Base-by-base conservation (phyloP, 1,139 yeast species). In the Pichia sp. region DNA sequence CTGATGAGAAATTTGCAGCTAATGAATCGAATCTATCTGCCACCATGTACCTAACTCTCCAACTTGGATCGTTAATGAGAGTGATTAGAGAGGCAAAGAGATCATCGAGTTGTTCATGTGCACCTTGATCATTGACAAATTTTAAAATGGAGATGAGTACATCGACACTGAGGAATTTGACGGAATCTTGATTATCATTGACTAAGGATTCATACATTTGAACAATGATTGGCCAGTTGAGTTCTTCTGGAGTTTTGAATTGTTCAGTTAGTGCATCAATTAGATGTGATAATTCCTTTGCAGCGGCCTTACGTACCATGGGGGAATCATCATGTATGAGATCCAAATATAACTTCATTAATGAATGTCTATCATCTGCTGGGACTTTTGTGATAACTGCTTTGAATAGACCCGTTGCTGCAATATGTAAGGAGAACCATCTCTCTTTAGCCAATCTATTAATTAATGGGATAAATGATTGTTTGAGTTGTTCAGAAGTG, bases 41-140 rank as follows among this genome's bases (percentile, higher is more conserved):
- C 20, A 95, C 94, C 75, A 94, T 87, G 63, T 91, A 93, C 53
- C 98, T 76, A 39, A 93, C 97, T 60, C 98, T 80, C 99, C 99
- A 93, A 53, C 94, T 83, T 61, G 86, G 88, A 63, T 93, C 98
- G 47, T 70, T 73, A 45, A 85, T 79, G 48, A 93, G 70, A 47
- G 77, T 75, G 44, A 81, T 69, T 4, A 86, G 68, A 39, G 74
- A 70, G 35, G 69, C 66, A 46, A 81, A 67, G 43, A 81, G 67
- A 48, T 77, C 83, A 29, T 72, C 66, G 48, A n/a, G n/a, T n/a
- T n/a, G n/a, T n/a, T n/a, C n/a, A n/a, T n/a, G n/a, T n/a, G n/a
- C n/a, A n/a, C n/a, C n/a, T n/a, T n/a, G n/a, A 16, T 63, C 60
- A 49, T 74, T 76, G 64, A 80, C 76, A 53, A 74, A 79, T 44